A percentile compares a stretch with the other conserved stretches of the same genome.
phyloP scores from a whole-genome alignment of 345 rosid species.

The Populus nigra region DNA sequence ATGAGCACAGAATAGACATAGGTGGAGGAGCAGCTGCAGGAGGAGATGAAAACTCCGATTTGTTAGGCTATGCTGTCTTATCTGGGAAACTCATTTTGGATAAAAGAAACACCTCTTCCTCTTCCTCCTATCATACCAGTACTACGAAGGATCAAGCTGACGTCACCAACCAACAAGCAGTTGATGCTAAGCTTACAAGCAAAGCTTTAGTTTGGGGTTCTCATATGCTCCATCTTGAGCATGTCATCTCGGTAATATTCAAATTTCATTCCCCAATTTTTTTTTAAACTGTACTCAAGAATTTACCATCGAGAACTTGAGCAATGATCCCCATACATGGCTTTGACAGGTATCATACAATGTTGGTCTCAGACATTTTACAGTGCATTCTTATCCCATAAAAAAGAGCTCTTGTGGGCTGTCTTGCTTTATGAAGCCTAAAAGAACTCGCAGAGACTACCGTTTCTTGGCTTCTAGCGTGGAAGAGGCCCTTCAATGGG shows the following conservation, averaged over 20 bases:
- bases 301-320: not conserved
- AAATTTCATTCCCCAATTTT: not conserved
- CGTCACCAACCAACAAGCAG: slow-evolving; percentile 40
- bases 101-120: slow-evolving; percentile 45
- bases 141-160: slow-evolving; percentile 41
- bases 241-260: slow-evolving; percentile 67
- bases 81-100: slow-evolving; percentile 74
- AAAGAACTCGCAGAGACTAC: slow-evolving; percentile 75
- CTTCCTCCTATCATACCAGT: slow-evolving; percentile 29
- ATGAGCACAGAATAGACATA: slow-evolving; percentile 70
- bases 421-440: slow-evolving; percentile 71
- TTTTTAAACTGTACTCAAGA: not conserved
- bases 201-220: slow-evolving; percentile 86
- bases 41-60: slow-evolving; percentile 88
- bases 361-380: slow-evolving; percentile 83
- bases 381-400: slow-evolving; percentile 78
- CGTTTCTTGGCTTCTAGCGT: slow-evolving; percentile 69
- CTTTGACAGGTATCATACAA: slow-evolving; percentile 69
- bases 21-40: slow-evolving; percentile 36
- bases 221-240: slow-evolving; percentile 61
- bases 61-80: slow-evolving; percentile 69
- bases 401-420: slow-evolving; percentile 64
- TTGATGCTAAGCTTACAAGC: slow-evolving; percentile 78
- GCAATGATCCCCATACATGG: not conserved
- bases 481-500: slow-evolving; percentile 96